These are phyloP conservation scores for Penicillium sp. DNA, from an alignment of 2,329 filamentous ascomycete species.

Conservation along the genomic window DNA sequence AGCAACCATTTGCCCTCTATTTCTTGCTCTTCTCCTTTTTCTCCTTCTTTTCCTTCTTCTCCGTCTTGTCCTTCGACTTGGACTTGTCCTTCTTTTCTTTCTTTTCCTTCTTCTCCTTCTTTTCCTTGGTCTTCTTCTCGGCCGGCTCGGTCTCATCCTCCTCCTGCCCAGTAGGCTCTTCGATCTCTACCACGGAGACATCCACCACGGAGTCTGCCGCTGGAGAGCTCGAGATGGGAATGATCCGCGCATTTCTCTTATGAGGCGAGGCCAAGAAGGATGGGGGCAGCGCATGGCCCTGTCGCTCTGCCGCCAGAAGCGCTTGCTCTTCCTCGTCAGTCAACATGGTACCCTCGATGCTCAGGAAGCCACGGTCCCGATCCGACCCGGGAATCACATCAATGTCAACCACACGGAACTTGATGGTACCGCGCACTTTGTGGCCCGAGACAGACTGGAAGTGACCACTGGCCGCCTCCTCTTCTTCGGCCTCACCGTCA, in stretches of 20 bases:
- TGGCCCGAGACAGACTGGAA: constrained; percentile 69
- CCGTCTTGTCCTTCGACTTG: constrained; percentile 9
- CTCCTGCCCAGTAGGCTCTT: constrained; percentile 8
- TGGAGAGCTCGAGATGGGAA: constrained; percentile 15
- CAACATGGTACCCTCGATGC: constrained; percentile 83
- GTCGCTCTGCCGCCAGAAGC: constrained; percentile 51
- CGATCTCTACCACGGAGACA: constrained; percentile 15
- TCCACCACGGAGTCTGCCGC: constrained; percentile 9
- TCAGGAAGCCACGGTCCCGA: constrained; percentile 68
- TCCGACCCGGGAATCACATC: constrained; percentile 65
- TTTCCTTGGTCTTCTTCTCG: constrained; percentile 3
- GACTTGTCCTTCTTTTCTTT: constrained; percentile 11
- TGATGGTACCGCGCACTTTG: constrained; percentile 63
- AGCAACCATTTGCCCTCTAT: neutral
- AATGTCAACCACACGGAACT: constrained; percentile 77
- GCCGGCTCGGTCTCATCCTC: constrained; percentile 1
- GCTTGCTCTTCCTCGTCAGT: constrained; percentile 59
- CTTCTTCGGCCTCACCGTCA: constrained; percentile 43
- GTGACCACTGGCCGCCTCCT: constrained; percentile 56
- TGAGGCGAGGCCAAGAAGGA: constrained; percentile 12
- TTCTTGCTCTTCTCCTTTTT: constrained; percentile 12
- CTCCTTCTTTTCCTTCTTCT: constrained; percentile 12
- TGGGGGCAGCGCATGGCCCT: constrained; percentile 28
- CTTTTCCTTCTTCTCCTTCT: constrained; percentile 10
- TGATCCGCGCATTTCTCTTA: constrained; percentile 16